Percentiles rank a stretch among this genome's conserved stretches.
Evolutionary conservation across 2,329 filamentous ascomycete species (phyloP).

Genomic region (Fusarium bulbicola): DNA sequence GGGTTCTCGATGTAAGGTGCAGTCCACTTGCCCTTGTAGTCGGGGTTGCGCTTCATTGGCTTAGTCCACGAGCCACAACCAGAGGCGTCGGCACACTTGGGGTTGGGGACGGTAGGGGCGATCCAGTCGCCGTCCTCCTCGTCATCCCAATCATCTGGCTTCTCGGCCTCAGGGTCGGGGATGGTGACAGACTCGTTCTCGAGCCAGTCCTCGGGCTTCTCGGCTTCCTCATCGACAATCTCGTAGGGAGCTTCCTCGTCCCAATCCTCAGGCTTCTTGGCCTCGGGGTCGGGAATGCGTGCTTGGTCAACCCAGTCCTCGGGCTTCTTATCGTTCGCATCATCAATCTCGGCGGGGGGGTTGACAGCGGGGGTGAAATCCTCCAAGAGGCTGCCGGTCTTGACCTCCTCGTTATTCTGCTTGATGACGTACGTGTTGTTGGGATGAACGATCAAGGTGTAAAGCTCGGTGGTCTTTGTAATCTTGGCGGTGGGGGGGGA

Average conservation of each 20-base stretch:
- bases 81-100: conserved; percentile 92
- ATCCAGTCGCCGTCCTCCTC: conserved; percentile 99
- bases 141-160: conserved; percentile 99
- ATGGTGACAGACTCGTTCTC: conserved; percentile 85
- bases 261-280: conserved; percentile 98
- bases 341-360: conserved; percentile 93
- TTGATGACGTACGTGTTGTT: conserved; percentile 95
- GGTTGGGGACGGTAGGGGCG: conserved; percentile 88
- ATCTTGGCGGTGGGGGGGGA: conserved; percentile 86
- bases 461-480: conserved; percentile 90
- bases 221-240: conserved; percentile 92
- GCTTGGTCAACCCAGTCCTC: conserved; percentile 95
- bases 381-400: conserved; percentile 90
- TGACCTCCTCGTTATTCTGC: conserved; percentile 88
- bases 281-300: conserved; percentile 90
- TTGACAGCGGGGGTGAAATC: conserved; percentile 95
- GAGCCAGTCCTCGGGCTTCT: conserved; percentile 94
- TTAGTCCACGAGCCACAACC: conserved; percentile 94
- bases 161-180: conserved; percentile 92
- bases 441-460: conserved; percentile 95
- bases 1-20: conserved; percentile 96
- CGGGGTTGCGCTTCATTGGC: conserved; percentile 93
- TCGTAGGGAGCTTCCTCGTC: conserved; percentile 98
- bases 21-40: conserved; percentile 99
- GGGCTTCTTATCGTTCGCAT: conserved; percentile 92